Evolutionary conservation across 2,329 filamentous ascomycete species (phyloP), one percentile per base, ranked within the genome.

Genomic region (Aschersonia sp.): DNA sequence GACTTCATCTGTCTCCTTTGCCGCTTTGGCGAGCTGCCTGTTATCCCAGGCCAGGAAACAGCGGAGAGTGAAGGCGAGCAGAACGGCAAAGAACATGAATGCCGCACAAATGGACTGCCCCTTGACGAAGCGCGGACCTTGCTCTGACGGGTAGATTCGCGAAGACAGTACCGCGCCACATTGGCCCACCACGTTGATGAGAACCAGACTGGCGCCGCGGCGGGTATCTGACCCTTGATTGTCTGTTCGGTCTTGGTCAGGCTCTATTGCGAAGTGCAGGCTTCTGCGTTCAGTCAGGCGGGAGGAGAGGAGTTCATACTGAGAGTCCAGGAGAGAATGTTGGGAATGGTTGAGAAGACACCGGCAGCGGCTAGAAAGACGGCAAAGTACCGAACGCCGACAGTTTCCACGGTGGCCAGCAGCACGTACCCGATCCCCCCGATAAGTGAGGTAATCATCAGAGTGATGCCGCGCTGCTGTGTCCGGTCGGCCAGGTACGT

Each of bases 111-210:
- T 50, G 3, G 49, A 50, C 4, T 55, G 54, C 0, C 54, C 54
- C 29, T 51, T 54, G 4, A 50, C 64, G 55, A 78, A 83, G 57
- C 70, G 76, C 2, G 78, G 77, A 7, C 65, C 69, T 50, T 80
- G 73, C 28, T 55, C 50, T 43, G 65, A 61, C 0, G 79, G 79
- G 53, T 82, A 83, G 45, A 82, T 59, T 46, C 75, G 66, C 5
- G 76, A 79, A 7, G 78, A 79, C 3, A 82, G 62, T 4, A 82
- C 60, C 2, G 85, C 84, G 0, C 85, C 85, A 53, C 79, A 80
- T 63, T 89, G 85, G 0, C 85, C 87, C 9, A 92, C 74, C 20
- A 85, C 59, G 60, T 92, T 87, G 56, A 94, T 61, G 30, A 92
- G 71, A 0, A 83, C 84, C 56, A 92, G 82, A 1, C 82, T 84